phyloP scores from a whole-genome alignment of 305 asterid genomes.

The Solanum hybrid region DNA sequence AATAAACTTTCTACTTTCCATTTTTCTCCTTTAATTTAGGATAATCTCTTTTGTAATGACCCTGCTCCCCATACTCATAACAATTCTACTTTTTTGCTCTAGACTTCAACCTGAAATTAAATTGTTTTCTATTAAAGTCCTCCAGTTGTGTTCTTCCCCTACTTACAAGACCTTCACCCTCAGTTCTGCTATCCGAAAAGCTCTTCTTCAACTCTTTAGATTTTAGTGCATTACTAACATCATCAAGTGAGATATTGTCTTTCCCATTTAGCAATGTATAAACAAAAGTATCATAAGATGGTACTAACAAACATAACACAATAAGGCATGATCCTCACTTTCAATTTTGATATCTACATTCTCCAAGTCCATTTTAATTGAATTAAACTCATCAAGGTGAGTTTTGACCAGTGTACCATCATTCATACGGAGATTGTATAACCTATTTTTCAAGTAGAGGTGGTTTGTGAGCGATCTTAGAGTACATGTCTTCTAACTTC shows the following conservation, averaged over 20 bases:
- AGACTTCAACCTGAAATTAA: background rate
- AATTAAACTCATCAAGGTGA: background rate
- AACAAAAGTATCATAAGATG: background rate
- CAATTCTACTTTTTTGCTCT: background rate
- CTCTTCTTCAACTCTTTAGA: background rate
- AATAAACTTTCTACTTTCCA: background rate
- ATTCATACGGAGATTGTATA: background rate
- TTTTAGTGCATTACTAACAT: background rate
- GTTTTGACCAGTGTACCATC: background rate
- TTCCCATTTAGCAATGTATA: background rate
- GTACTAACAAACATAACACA: background rate
- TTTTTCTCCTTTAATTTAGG: background rate
- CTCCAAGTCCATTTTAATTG: background rate
- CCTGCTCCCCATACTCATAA: background rate
- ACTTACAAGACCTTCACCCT: background rate
- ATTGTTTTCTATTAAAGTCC: background rate
- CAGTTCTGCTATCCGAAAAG: background rate
- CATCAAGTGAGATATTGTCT: background rate
- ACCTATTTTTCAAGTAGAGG: background rate
- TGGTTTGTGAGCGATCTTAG: background rate
- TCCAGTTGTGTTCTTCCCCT: background rate
- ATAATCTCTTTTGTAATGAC: no score
- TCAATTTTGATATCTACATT: background rate
- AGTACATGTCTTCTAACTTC: background rate
- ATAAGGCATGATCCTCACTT: background rate